Evolutionary conservation across 1,284 basidiomycete species (phyloP), one percentile per base, ranked within the genome.

Genomic region (Chalciporus sp.): DNA sequence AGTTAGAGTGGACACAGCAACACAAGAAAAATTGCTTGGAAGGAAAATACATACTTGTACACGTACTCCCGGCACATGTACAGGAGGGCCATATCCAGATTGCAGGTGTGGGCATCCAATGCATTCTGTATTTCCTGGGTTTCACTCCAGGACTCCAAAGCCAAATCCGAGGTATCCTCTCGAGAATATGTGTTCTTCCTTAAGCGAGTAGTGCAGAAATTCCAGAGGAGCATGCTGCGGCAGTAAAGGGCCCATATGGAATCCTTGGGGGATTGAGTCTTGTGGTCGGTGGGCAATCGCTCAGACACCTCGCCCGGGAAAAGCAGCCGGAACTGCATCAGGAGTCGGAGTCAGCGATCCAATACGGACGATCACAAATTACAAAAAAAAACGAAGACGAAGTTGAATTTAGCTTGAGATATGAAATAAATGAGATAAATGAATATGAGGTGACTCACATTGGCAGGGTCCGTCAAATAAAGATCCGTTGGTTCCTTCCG

Each of bases 231-330:
- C 85, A 90, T 86, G 65, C 83, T 83, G 47, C 89, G 83, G 70
- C 85, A 89, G 63, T 89, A 88, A 31, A 92, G 74, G 0, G 86
- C 88, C 87, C 88, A 90, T 3, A 91, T 76, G 9, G 84, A 84
- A 58, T 90, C 86, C 66, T 89, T 89, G 11, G 84, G 77, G 12
- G 84, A 83, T 47, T 65, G 63, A 29, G 54, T 33, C 62, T 75
- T 72, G 72, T 77, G 55, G 59, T 70, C 56, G 67, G 70, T 48
- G 67, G 77, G 51, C 65, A 63, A 66, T 51, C 80, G 79, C 63
- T 85, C 80, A 43, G 78, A 70, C 10, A 76, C 77, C 70, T 89
- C 86, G 11, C 86, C 86, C 16, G 83, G 82, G 64, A 84, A 84
- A 47, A 84, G 64, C 19, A 84, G 60, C 28, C 74, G 72, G 60